phyloP scores from a whole-genome alignment of 345 rosid genomes.

The Brassica juncea region DNA sequence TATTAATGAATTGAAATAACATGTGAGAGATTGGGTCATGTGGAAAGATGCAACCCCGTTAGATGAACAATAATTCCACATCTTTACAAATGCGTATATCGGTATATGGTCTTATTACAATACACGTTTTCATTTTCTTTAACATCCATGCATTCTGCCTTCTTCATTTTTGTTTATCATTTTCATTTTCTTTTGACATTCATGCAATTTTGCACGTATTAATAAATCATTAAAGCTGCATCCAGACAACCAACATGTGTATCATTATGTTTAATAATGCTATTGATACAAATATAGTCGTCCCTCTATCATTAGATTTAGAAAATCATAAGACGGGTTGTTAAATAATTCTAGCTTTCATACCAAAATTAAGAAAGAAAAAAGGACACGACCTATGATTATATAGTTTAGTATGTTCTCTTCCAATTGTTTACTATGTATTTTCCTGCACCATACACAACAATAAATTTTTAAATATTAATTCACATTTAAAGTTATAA shows the following conservation, averaged over 20 bases:
- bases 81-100: not conserved
- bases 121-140: not conserved
- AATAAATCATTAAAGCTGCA: not conserved
- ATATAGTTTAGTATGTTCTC: not conserved
- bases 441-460: no score
- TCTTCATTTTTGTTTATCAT: not conserved
- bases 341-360: not conserved
- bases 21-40: not conserved
- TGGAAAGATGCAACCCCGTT: not conserved
- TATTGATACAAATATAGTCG: not conserved
- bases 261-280: not conserved
- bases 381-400: no score
- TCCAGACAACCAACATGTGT: not conserved
- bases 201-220: not conserved
- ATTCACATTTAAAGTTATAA: no score
- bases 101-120: not conserved
- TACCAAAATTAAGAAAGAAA: not conserved
- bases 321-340: not conserved
- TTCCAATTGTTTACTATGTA: no score
- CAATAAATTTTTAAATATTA: no score
- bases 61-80: slow-evolving; percentile 1
- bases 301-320: not conserved
- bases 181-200: not conserved
- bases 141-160: not conserved
- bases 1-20: not conserved